phyloP scores from a whole-genome alignment of 169 alveolate species.

The Cryptosporidium sp. region DNA sequence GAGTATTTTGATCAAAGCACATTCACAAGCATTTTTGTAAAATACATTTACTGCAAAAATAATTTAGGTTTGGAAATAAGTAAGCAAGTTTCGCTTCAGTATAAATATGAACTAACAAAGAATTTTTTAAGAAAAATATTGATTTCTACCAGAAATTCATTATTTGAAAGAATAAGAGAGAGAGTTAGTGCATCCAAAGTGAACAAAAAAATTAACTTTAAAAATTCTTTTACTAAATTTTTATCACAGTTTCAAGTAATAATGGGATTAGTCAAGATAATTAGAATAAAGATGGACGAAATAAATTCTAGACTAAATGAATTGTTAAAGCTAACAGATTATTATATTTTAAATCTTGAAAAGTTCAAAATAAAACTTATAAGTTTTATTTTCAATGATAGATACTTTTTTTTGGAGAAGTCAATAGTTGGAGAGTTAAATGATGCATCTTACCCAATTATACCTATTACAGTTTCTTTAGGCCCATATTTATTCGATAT shows the following conservation, averaged over 20 bases:
- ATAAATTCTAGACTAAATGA: background rate
- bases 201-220: background rate
- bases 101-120: slow-evolving; percentile 24
- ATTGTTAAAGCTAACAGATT: background rate
- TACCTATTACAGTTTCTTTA: slow-evolving; percentile 26
- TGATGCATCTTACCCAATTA: slow-evolving; percentile 8
- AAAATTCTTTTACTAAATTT: background rate
- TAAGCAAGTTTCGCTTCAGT: slow-evolving; percentile 23
- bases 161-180: slow-evolving; percentile 39
- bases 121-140: slow-evolving; percentile 22
- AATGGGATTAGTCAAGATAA: slow-evolving; percentile 38
- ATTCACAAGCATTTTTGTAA: background rate
- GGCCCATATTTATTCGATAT: slow-evolving; percentile 48
- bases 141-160: slow-evolving; percentile 48
- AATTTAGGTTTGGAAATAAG: slow-evolving; percentile 11
- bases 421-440: slow-evolving; percentile 17
- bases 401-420: slow-evolving; percentile 15
- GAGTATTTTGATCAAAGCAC: slow-evolving; percentile 4
- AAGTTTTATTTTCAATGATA: slow-evolving; percentile 31
- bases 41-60: slow-evolving; percentile 34
- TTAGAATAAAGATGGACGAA: background rate
- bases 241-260: slow-evolving; percentile 56
- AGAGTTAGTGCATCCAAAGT: slow-evolving; percentile 7
- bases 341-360: slow-evolving; percentile 40
- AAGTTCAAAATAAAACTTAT: slow-evolving; percentile 36